phyloP scores from a whole-genome alignment of 2,329 filamentous ascomycete genomes.

The Tolypocladium guangdongense region DNA sequence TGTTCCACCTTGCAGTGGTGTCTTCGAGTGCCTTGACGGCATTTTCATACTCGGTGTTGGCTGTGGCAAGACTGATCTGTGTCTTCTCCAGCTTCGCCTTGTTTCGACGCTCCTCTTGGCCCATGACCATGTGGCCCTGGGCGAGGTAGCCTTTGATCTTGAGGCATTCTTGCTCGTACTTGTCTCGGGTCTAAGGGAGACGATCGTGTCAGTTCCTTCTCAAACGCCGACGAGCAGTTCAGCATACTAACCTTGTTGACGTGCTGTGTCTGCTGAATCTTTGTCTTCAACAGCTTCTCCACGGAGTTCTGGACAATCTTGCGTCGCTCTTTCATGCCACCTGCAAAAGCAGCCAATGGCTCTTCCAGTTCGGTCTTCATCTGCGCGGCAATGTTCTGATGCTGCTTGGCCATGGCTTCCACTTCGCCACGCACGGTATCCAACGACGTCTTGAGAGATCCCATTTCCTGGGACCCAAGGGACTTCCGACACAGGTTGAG shows the following conservation, averaged over 20 bases:
- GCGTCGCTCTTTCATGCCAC: slow-evolving; percentile 88
- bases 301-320: slow-evolving; percentile 94
- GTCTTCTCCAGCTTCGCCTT: slow-evolving; percentile 99
- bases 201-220: not conserved
- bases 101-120: slow-evolving; percentile 96
- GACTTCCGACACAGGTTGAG: slow-evolving; percentile 78
- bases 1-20: slow-evolving; percentile 90
- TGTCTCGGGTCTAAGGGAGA: slow-evolving; percentile 61
- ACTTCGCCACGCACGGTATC: slow-evolving; percentile 83
- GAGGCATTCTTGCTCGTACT: slow-evolving; percentile 93
- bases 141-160: slow-evolving; percentile 98
- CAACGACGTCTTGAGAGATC: slow-evolving; percentile 71
- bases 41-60: slow-evolving; percentile 86
- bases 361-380: slow-evolving; percentile 97
- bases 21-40: slow-evolving; percentile 91
- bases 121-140: slow-evolving; percentile 99
- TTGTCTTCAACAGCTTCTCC: slow-evolving; percentile 87
- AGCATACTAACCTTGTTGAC: slow-evolving; percentile 72
- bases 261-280: slow-evolving; percentile 78
- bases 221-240: fast-evolving
- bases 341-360: slow-evolving; percentile 80
- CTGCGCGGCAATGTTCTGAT: slow-evolving; percentile 78
- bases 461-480: slow-evolving; percentile 77
- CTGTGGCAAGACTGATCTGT: slow-evolving; percentile 83
- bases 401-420: slow-evolving; percentile 88